Conservation (phyloP, 805 yeast genomes). For the Wickerhamiella spandovensis region DNA sequence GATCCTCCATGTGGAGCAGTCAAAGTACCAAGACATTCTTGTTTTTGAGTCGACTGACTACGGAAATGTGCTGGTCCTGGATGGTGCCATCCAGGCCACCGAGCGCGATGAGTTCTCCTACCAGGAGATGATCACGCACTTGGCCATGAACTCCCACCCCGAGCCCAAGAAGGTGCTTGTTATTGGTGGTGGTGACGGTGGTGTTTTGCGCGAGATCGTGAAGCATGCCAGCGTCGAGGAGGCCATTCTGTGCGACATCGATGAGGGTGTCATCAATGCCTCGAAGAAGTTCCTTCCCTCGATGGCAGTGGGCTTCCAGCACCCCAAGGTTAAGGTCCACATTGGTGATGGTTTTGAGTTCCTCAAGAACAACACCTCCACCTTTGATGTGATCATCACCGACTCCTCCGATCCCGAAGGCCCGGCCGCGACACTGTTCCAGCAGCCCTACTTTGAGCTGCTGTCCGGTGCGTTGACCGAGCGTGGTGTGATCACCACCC, state of each 20-base stretch:
- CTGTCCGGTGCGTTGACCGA: constrained; percentile 79
- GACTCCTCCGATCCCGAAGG: constrained; percentile 99
- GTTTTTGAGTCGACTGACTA: constrained; percentile 87
- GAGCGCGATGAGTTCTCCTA: constrained; percentile 96
- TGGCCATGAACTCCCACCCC: constrained; percentile 86
- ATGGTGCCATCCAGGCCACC: constrained; percentile 89
- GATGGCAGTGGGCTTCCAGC: constrained; percentile 69
- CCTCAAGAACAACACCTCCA: constrained; percentile 67
- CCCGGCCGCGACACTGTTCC: constrained; percentile 89
- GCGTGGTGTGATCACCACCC: constrained; percentile 84
- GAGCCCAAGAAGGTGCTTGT: constrained; percentile 88
- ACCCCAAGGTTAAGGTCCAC: constrained; percentile 82
- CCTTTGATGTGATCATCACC: constrained; percentile 89
- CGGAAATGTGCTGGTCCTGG: constrained; percentile 91
- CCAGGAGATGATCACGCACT: constrained; percentile 96
- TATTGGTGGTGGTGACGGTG: constrained; percentile 99
- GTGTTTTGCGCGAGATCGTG: constrained; percentile 87
- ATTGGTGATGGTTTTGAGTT: constrained; percentile 98
- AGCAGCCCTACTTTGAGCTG: constrained; percentile 78
- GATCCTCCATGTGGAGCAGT: constrained; percentile 69
- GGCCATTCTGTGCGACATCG: constrained; percentile 89
- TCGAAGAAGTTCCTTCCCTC: constrained; percentile 80
- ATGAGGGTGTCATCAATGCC: constrained; percentile 78
- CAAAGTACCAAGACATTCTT: constrained; percentile 84
- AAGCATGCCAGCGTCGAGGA: constrained; percentile 79